Percentiles rank a stretch among this genome's conserved stretches.
phyloP scores from a whole-genome alignment of 1,139 yeast genomes.

The Yamadazyma taylorii region DNA sequence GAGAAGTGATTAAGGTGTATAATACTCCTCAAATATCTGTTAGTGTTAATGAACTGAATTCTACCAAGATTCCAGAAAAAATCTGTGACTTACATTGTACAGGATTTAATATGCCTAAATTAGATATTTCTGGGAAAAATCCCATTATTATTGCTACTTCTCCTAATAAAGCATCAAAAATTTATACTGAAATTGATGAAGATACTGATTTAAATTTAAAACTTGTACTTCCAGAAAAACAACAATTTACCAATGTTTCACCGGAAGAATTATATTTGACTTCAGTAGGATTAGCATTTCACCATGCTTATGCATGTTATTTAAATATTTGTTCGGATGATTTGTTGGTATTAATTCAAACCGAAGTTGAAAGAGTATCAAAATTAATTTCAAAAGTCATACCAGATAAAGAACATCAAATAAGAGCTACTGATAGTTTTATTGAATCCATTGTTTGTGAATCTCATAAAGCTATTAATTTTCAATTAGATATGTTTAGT shows the following conservation, averaged over 20 bases:
- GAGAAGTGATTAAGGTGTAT: conserved; percentile 17
- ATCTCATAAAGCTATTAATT: conserved; percentile 66
- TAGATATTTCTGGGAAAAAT: conserved; percentile 16
- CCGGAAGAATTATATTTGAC: conserved; percentile 38
- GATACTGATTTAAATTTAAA: conserved; percentile 20
- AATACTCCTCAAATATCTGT: conserved; percentile 27
- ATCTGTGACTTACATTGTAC: conserved; percentile 44
- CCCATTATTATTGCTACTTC: conserved; percentile 49
- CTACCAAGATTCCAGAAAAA: conserved; percentile 21
- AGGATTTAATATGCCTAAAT: conserved; percentile 51
- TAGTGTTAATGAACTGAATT: conserved; percentile 8
- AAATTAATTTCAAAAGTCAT: conserved; percentile 14
- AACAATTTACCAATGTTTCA: conserved; percentile 17
- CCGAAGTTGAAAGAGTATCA: conserved; percentile 38
- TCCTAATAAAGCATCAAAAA: conserved; percentile 58
- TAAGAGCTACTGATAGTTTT: conserved; percentile 33
- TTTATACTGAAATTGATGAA: conserved; percentile 27
- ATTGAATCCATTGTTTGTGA: conserved; percentile 55
- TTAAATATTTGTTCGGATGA: conserved; percentile 67
- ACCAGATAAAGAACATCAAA: conserved; percentile 16
- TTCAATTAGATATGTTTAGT: conserved; percentile 61
- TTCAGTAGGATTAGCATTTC: conserved; percentile 61
- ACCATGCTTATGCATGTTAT: conserved; percentile 70
- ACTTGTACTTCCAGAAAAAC: conserved; percentile 31
- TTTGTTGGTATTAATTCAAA: conserved; percentile 53